Base-by-base conservation (phyloP, 805 yeast genomes). In the Candida ulmi region DNA sequence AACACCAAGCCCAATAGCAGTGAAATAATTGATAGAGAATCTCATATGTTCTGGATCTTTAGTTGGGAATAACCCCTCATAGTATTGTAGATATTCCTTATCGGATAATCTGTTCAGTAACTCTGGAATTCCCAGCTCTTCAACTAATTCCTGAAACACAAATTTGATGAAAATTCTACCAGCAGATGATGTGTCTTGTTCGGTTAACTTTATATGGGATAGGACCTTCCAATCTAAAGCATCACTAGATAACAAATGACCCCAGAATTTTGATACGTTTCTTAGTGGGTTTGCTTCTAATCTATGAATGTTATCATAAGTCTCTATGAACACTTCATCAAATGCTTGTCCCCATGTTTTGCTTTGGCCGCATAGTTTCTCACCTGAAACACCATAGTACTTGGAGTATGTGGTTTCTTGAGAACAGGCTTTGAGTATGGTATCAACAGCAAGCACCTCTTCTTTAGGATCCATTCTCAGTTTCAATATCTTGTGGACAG, bases 401-500 rank as follows among this genome's bases (percentile, higher is more conserved):
- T 88, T 88, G 34, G 95, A 82, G 57, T 88, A 91, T 0, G 91
- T 80, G 47, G 83, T 78, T 49, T 87, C 96, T 52, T 90, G 95
- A 0, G 88, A 74, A 58, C 96, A 83, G 43, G 91, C 78, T 57
- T 83, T 83, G 12, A 87, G 66, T 5, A 91, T 62, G 76, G 85
- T 83, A 48, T 83, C 88, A 8, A 76, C 78, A 12, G 87, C 67
- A 47, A 74, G 72, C 5, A 60, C 60, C 48, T 80, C 76, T 33
- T 74, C 68, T 8, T 65, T 57, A 12, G 49, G 55, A 1, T 64
- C 61, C 12, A 70, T 63, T 8, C 68, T 52, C 11, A 85, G 52
- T 52, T 73, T 75, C 30, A 85, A 50, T 6, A 93, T 62, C 58
- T 90, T 90, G 58, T 90, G 98, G 1, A 87, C 88, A 1, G 95